These are phyloP conservation scores for Annulohypoxylon maeteangense DNA, from an alignment of 495 filamentous ascomycete species.

Conservation along the genomic window DNA sequence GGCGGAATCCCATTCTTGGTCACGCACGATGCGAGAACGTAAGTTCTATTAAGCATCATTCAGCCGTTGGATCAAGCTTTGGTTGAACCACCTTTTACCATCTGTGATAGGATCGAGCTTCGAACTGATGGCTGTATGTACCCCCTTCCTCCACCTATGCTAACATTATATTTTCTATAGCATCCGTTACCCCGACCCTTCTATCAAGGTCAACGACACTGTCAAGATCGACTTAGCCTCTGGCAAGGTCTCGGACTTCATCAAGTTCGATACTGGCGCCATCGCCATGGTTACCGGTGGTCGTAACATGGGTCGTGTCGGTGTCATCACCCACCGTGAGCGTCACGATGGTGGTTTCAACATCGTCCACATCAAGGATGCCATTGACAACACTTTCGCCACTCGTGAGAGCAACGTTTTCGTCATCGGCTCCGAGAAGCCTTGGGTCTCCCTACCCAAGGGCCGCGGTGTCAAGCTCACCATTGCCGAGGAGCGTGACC, in stretches of 20 bases:
- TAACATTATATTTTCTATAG: conserved; percentile 64
- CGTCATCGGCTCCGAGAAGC: conserved; percentile 96
- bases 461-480: conserved; percentile 99
- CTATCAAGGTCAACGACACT: conserved; percentile 99
- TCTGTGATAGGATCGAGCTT: conserved; percentile 47
- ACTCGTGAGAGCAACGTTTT: conserved; percentile 99
- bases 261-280: conserved; percentile 96
- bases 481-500: conserved; percentile 98
- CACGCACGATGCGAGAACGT: conserved; percentile 99
- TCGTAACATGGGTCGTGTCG: conserved; percentile 99
- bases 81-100: conserved; percentile 66
- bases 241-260: conserved; percentile 95
- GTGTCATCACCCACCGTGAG: conserved; percentile 99
- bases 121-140: conserved; percentile 61
- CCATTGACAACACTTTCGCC: conserved; percentile 98
- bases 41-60: conserved; percentile 93
- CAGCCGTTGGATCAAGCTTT: conserved; percentile 99
- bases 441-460: conserved; percentile 98
- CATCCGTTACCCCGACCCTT: conserved; percentile 98
- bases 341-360: conserved; percentile 99
- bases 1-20: conserved; percentile 99
- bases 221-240: conserved; percentile 98
- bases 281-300: conserved; percentile 98
- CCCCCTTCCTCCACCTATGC: conserved; percentile 46
- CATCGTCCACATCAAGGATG: conserved; percentile 99